phyloP scores from a whole-genome alignment of 1,284 basidiomycete species.

The Tremellales sp. region DNA sequence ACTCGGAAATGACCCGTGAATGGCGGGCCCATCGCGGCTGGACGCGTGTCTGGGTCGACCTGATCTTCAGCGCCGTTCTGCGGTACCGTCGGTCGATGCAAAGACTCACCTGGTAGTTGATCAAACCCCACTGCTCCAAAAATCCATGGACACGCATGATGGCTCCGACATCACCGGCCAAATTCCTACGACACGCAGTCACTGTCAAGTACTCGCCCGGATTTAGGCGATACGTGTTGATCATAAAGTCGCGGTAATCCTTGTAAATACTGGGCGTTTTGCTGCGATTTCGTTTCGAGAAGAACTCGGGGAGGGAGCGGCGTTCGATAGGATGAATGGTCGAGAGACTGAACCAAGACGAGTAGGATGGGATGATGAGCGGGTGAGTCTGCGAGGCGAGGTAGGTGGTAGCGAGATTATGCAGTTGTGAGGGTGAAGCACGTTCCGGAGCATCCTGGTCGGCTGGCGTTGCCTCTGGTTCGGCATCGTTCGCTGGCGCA shows the following conservation, averaged over 20 bases:
- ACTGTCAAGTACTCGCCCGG: slow-evolving; percentile 96
- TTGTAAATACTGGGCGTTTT: slow-evolving; percentile 98
- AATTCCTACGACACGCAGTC: slow-evolving; percentile 90
- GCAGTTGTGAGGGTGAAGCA: slow-evolving; percentile 40
- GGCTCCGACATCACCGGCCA: slow-evolving; percentile 97
- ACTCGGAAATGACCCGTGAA: slow-evolving; percentile 99
- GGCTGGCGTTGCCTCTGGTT: slow-evolving; percentile 20
- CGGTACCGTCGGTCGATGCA: not conserved
- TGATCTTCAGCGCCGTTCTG: slow-evolving; percentile 47
- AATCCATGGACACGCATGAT: slow-evolving; percentile 99
- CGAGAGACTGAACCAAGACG: slow-evolving; percentile 96
- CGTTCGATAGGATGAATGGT: slow-evolving; percentile 87
- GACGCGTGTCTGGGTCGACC: slow-evolving; percentile 96
- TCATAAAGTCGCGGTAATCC: slow-evolving; percentile 99
- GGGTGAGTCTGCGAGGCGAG: slow-evolving; percentile 96
- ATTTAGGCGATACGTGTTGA: slow-evolving; percentile 94
- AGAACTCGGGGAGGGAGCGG: slow-evolving; percentile 94
- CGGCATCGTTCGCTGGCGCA: slow-evolving; percentile 8
- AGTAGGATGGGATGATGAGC: slow-evolving; percentile 94
- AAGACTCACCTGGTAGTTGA: slow-evolving; percentile 87
- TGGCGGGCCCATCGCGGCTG: slow-evolving; percentile 88
- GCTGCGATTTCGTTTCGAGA: slow-evolving; percentile 88
- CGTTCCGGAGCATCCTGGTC: slow-evolving; percentile 22
- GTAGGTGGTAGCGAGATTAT: slow-evolving; percentile 57
- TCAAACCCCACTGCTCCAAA: slow-evolving; percentile 96